Evolutionary conservation across 345 rosid genomes (phyloP).

Genomic region (Populus deltoides): DNA sequence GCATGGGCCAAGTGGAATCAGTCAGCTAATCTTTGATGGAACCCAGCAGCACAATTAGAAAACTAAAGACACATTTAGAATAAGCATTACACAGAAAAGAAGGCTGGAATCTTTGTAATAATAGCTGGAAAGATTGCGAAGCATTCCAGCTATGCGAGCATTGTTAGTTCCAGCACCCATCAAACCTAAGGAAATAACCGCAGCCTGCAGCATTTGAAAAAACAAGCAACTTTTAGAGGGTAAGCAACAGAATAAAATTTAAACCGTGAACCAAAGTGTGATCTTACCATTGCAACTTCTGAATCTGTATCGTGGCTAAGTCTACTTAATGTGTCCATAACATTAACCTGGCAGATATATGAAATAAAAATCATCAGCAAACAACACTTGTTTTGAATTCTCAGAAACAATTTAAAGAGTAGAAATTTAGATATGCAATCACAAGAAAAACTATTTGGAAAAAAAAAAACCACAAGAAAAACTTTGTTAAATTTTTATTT

Average conservation of each 20-base stretch:
- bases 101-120: conserved; percentile 89
- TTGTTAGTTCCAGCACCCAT: conserved; percentile 97
- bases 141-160: conserved; percentile 96
- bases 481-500: neutral
- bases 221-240: conserved; percentile 1
- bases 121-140: conserved; percentile 91
- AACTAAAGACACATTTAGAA: neutral
- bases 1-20: conserved; percentile 22
- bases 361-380: neutral
- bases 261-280: neutral
- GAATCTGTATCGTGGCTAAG: conserved; percentile 96
- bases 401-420: neutral
- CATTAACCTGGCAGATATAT: conserved; percentile 60
- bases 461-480: too few relatives aligned
- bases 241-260: neutral
- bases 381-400: neutral
- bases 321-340: conserved; percentile 94
- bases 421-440: neutral
- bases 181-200: conserved; percentile 85
- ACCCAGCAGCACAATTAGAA: neutral
- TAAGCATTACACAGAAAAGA: conserved; percentile 74
- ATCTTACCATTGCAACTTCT: conserved; percentile 91
- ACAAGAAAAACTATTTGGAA: neutral
- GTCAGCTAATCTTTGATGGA: conserved; percentile 3
- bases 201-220: conserved; percentile 56